Evolutionary conservation across 2,329 filamentous ascomycete species (phyloP), one percentile per base, ranked within the genome.

Genomic region (Chrysoporthe deuterocubensis): DNA sequence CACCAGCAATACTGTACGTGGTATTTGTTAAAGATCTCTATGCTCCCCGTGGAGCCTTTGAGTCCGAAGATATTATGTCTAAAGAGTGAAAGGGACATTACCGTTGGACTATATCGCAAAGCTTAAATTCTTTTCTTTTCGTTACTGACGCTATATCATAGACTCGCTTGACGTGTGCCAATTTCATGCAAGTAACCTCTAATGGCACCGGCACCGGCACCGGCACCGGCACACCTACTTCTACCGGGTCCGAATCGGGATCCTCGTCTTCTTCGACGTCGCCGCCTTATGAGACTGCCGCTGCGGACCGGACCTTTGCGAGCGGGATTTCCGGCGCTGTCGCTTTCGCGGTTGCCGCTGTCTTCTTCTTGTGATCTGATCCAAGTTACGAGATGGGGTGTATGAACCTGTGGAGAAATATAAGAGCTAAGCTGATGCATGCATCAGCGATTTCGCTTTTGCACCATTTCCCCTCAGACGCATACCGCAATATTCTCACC

Each of bases 161-260:
- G 32, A 57, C 54, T 34, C 54, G 54, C n/a, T 14, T 57, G 21
- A 57, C 54, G 26, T 57, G 54, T 34, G 54, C 54, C 26, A 57
- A 57, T 18, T 57, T 57, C 32, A 6, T 7, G 16, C 54, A 57
- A 57, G 37, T 11, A 3, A 37, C 26, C 2, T 37, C 26, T 3
- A 57, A 57, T 16, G 18, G 54, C 26, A 57, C 54, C 11, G 54
- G 44, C 44, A 46, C 44, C 44, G 5, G 54, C 26, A 57, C 54
- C 26, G 2, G 44, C 44, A 46, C 44, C 44, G 44, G 44, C 44
- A 16, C 44, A 16, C 44, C 44, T 1, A 46, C 44, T n/a, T 46
- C 44, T 46, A 46, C 44, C 0, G 44, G 44, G 13, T 46, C 44
- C 37, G 37, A 9, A 40, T 40, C 37, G 0, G 37, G 37, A 18